These are phyloP conservation scores for Biscutella laevigata DNA, from an alignment of 441 rosid genomes.

Conservation along the genomic window DNA sequence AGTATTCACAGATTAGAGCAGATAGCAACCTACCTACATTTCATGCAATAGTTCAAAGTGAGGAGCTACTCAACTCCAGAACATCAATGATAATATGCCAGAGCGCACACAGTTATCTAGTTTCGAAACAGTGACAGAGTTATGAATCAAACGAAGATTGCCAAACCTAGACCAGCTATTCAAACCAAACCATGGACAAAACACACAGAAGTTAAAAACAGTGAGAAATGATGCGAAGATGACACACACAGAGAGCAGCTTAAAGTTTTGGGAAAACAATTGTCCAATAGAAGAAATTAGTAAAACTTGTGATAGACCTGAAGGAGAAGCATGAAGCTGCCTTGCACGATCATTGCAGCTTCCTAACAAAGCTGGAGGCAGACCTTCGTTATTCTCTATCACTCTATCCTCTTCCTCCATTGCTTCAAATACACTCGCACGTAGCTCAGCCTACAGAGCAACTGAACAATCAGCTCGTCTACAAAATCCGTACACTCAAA, in stretches of 20 bases:
- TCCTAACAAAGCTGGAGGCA: conserved; percentile 86
- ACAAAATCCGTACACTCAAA: too few relatives aligned
- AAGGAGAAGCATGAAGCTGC: conserved; percentile 85
- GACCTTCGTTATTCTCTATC: conserved; percentile 60
- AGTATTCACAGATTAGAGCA: conserved; percentile 78
- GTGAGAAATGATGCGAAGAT: too few relatives aligned
- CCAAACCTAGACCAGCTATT: not conserved
- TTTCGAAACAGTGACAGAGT: not conserved
- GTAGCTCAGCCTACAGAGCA: conserved; percentile 69
- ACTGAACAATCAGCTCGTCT: conserved; percentile 1
- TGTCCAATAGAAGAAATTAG: too few relatives aligned
- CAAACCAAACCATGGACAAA: not conserved
- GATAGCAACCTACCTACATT: conserved; percentile 79
- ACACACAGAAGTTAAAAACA: too few relatives aligned
- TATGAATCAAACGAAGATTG: not conserved
- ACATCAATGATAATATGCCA: too few relatives aligned
- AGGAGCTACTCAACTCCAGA: not conserved
- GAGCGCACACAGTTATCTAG: not conserved
- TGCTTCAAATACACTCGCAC: conserved; percentile 97
- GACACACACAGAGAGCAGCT: too few relatives aligned
- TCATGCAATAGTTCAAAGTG: too few relatives aligned
- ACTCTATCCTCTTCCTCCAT: conserved; percentile 91
- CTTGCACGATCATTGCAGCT: conserved; percentile 91
- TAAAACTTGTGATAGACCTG: conserved; percentile 39
- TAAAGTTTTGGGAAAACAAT: too few relatives aligned